Conservation (phyloP, 345 rosid species). For the Pelargonium nanum region DNA sequence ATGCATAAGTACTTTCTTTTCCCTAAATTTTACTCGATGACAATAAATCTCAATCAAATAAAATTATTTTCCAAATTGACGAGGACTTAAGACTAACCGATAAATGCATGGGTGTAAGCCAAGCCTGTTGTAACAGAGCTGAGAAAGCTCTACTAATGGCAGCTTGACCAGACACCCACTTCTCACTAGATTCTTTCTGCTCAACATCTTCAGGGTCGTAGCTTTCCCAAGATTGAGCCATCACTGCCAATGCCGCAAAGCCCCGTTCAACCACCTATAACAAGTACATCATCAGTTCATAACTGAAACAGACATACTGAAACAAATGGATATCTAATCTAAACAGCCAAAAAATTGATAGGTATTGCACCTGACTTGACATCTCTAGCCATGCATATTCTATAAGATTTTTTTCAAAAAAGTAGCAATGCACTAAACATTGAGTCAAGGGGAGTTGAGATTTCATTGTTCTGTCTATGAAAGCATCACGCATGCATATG, state of each 20-base stretch:
- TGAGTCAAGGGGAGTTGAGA: no score
- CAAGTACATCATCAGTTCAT: conserved; percentile 4
- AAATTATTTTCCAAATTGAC: background rate
- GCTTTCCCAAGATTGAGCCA: conserved; percentile 64
- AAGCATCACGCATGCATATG: no score
- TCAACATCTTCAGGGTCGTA: conserved; percentile 40
- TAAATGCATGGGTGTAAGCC: conserved; percentile 36
- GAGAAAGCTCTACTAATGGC: conserved; percentile 56
- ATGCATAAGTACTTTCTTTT: background rate
- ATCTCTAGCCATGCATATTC: no score
- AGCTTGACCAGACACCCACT: conserved; percentile 44
- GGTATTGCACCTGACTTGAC: no score
- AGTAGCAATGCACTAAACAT: no score
- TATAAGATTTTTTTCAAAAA: no score
- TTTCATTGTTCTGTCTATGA: no score
- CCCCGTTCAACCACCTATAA: conserved; percentile 56
- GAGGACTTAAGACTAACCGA: conserved; percentile 29
- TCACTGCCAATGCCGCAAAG: conserved; percentile 56
- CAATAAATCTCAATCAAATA: background rate
- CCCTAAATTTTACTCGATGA: background rate
- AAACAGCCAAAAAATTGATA: no score
- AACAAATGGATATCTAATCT: background rate
- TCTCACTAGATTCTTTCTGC: conserved; percentile 31
- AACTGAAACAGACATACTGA: background rate
- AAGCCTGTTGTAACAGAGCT: conserved; percentile 59